Evolutionary conservation across 2,329 filamentous ascomycete species (phyloP).

Genomic region (Exserohilum turcica): DNA sequence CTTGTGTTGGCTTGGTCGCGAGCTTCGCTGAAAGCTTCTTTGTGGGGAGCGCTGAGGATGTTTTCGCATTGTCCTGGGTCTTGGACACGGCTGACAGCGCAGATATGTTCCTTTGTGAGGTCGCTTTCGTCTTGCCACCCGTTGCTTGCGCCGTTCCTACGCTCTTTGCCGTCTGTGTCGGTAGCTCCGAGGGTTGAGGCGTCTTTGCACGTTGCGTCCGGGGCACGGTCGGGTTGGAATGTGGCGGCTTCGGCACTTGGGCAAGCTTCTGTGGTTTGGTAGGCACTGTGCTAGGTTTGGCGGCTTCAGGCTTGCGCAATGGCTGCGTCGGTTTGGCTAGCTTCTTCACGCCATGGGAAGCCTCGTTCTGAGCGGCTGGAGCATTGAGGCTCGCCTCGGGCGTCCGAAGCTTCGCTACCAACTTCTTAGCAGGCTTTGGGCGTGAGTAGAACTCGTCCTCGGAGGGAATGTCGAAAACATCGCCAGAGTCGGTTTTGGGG

Average conservation of each 20-base stretch:
- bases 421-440: constrained; percentile 20
- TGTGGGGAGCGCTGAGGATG: background rate
- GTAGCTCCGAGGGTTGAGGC: constrained; percentile 12
- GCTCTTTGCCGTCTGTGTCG: constrained; percentile 2
- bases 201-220: constrained; percentile 16
- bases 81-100: constrained; percentile 7
- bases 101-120: constrained; percentile 23
- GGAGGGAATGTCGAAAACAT: constrained; percentile 53
- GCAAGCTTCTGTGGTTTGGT: constrained; percentile 12
- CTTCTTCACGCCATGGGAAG: background rate
- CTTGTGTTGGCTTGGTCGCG: constrained; percentile 5
- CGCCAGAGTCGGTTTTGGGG: constrained; percentile 15
- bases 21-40: constrained; percentile 13
- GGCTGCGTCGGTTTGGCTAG: constrained; percentile 10
- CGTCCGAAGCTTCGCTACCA: constrained; percentile 17
- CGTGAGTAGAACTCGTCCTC: constrained; percentile 34
- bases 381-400: constrained; percentile 16
- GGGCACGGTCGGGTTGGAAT: constrained; percentile 1
- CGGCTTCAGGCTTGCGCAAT: constrained; percentile 16
- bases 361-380: constrained; percentile 15
- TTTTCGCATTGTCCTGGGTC: constrained; percentile 11
- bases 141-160: constrained; percentile 6
- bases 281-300: constrained; percentile 8
- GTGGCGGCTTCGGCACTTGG: constrained; percentile 7
- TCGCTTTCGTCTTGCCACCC: constrained; percentile 17